Base-by-base conservation (phyloP, 2,329 filamentous ascomycete species). In the Cercospora sp. region DNA sequence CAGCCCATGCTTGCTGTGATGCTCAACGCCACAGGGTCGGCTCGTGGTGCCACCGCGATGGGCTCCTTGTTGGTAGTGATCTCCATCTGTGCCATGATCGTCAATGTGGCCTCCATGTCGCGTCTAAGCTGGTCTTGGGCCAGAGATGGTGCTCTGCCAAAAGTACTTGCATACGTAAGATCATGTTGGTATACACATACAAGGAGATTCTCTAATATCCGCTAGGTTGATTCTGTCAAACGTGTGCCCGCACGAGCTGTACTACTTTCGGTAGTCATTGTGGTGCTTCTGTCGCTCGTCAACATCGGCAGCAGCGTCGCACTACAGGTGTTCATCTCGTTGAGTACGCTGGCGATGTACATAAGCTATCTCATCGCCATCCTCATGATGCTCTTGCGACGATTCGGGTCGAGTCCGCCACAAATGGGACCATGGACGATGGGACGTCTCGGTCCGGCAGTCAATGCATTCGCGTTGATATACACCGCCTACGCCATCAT, bases 301-400 rank as follows among this genome's bases (percentile, higher is more conserved):
- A 74, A 72, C 36, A 68, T 75, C 16, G 69, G 69, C 20, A 69
- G 64, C 62, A 68, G 60, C 31, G 64, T 71, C 18, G 73, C 73
- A 12, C 68, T 74, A 26, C 65, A 67, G 6, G 73, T 72, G 26
- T 74, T 74, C 65, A 72, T 70, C 10, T 72, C 73, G 5, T 66
- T 74, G 31, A 69, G 68, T 8, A 73, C 74, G 1, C 53, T 75
- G 31, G 73, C 69, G 1, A 70, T 75, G 30, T 76, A 72, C 63
- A 63, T 69, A 9, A 72, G 71, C 10, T 75, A 75, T 69, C 66
- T 72, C 30, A 73, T 73, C 39, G 72, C 74, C n/a, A 74, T 75
- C 53, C 58, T 65, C 28, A 69, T 69, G 57, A 74, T 74, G 69
- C 9, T 67, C 20, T 59, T 69, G 20, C 57, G 67, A 26, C 36